Conservation (phyloP, 2,329 filamentous ascomycete genomes). For the Coniochaeta sp. region DNA sequence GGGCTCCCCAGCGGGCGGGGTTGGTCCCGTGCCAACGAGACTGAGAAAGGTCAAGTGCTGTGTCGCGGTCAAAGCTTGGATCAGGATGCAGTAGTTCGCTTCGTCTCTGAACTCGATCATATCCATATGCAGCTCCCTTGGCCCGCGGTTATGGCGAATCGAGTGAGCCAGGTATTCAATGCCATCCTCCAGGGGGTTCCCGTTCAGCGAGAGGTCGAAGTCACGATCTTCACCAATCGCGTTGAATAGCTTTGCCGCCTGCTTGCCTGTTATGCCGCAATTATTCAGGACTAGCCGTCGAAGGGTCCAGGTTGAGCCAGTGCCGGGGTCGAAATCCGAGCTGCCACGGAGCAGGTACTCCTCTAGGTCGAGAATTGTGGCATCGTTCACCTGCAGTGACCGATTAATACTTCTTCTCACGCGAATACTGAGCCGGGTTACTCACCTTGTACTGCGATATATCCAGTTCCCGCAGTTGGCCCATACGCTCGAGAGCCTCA, state of each 20-base stretch:
- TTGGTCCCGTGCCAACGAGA: conserved; percentile 45
- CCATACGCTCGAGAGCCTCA: conserved; percentile 30
- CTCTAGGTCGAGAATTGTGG: conserved; percentile 38
- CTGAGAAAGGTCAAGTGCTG: conserved; percentile 44
- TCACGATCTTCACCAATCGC: conserved; percentile 40
- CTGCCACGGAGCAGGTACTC: conserved; percentile 29
- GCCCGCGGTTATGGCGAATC: conserved; percentile 39
- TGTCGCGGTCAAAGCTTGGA: conserved; percentile 43
- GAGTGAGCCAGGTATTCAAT: conserved; percentile 43
- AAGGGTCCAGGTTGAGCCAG: conserved; percentile 25
- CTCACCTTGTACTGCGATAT: conserved; percentile 47
- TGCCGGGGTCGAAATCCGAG: background rate
- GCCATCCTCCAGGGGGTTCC: conserved; percentile 45
- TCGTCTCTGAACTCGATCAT: conserved; percentile 52
- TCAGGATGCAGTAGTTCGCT: conserved; percentile 41
- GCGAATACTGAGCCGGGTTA: background rate
- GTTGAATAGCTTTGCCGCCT: conserved; percentile 42
- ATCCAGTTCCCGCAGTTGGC: conserved; percentile 47
- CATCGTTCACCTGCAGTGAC: conserved; percentile 36
- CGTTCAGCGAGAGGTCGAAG: conserved; percentile 41
- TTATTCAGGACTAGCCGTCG: conserved; percentile 40
- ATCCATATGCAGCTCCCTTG: conserved; percentile 43
- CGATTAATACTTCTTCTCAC: background rate
- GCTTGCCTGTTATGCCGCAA: conserved; percentile 43
- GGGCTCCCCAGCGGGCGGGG: conserved; percentile 22